Conservation (phyloP, 129 eudicot genomes). For the Flaveria sonorensis region DNA sequence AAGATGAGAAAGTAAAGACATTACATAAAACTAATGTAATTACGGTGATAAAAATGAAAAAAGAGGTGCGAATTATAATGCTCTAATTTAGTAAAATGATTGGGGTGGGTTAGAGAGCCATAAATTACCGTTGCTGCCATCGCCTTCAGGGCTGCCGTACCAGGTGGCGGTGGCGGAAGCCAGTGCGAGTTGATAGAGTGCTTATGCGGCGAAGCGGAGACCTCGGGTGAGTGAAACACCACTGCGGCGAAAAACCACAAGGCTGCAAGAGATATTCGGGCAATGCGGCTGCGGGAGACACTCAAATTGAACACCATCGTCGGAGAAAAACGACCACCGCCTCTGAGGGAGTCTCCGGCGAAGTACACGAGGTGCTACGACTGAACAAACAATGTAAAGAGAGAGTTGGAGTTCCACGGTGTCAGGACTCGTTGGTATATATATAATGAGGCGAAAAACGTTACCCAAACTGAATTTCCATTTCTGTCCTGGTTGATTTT, state of each 20-base stretch:
- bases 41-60: no score
- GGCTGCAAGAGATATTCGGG: background rate
- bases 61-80: no score
- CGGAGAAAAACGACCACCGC: conserved; percentile 18
- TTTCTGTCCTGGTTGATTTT: conserved; percentile 18
- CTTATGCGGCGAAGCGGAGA: conserved; percentile 36
- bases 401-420: conserved; percentile 33
- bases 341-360: no score
- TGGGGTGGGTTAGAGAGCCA: no score
- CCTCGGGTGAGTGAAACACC: background rate
- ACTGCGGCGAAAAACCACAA: conserved; percentile 7
- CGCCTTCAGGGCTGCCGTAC: conserved; percentile 97
- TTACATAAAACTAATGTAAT: no score
- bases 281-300: conserved; percentile 15
- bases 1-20: no score
- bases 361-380: conserved; percentile 41
- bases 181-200: conserved; percentile 52
- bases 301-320: conserved; percentile 28
- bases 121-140: conserved; percentile 82
- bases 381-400: background rate
- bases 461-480: background rate
- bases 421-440: conserved; percentile 22
- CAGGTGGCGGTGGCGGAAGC: conserved; percentile 97
- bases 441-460: conserved; percentile 29
- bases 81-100: no score